Evolutionary conservation across 2,329 filamentous ascomycete genomes (phyloP), one percentile per base, ranked within the genome.

Genomic region (Colletotrichum horii): DNA sequence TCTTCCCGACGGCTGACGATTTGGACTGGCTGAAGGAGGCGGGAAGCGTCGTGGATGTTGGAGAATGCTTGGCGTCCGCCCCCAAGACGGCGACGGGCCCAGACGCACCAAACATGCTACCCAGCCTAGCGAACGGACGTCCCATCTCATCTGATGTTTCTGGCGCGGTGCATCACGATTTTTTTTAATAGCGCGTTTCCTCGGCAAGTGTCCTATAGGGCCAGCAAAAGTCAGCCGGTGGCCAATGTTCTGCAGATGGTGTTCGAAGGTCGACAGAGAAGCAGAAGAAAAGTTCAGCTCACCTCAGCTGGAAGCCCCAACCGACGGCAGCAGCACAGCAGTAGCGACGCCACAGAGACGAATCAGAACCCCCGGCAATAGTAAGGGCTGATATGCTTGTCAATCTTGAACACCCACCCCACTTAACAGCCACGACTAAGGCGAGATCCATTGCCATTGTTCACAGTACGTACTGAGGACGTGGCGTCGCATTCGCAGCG

Each of bases 401-500:
- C 69, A 62, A 58, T 56, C 32, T 64, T 34, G 43, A n/a, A 32
- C 34, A 67, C 62, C 69, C 34, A 67, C 62, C 69, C 73, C 69
- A 71, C 68, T 70, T 62, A 72, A 56, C 69, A 72, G 68, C 24
- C 69, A 66, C 69, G 16, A 43, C 32, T 58, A 66, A 61, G 61
- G 28, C 19, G 32, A 58, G 55, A 60, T 30, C 26, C 34, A 32
- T 28, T 38, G 56, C 66, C 43, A 48, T 1, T 48, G 43, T 1
- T 14, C 11, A 67, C 36, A 66, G 58, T 61, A 61, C 58, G 19
- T 61, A 61, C 58, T 43, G 43, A 48, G n/a, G n/a, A n/a, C n/a
- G n/a, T n/a, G n/a, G n/a, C 71, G 56, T 15, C 61, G 24, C 19
- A 22, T 28, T 48, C 19, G 38, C 19, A 69, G 62, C 62, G 73